Conservation (phyloP, 768 basidiomycete species). For the Rhodotorula diobovata region DNA sequence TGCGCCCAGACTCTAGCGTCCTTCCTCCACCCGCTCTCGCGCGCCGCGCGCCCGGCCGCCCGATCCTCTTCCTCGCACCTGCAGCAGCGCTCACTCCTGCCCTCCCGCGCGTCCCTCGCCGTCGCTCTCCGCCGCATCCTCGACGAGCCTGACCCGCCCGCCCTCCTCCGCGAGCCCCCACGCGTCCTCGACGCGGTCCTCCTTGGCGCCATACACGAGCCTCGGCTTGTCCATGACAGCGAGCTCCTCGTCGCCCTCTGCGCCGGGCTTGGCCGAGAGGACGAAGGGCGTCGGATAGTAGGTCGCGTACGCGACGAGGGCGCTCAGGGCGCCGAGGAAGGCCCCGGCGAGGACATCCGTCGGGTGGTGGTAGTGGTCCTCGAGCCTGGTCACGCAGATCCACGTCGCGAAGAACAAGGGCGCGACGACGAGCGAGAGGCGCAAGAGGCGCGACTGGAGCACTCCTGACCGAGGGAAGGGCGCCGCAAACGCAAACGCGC, state of each 20-base stretch:
- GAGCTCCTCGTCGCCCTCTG: not conserved
- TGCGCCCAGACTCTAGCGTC: too few relatives aligned
- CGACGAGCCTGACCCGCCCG: not conserved
- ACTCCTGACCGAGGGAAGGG: constrained; percentile 29
- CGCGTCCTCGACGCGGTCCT: not conserved
- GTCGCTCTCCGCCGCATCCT: constrained; percentile 1
- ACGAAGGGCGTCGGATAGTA: constrained; percentile 26
- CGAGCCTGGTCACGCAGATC: constrained; percentile 32
- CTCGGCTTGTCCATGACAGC: constrained; percentile 5
- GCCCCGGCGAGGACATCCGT: constrained; percentile 31
- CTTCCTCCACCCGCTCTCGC: too few relatives aligned
- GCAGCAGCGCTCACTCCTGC: too few relatives aligned
- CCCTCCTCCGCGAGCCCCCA: not conserved
- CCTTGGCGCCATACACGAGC: constrained; percentile 1
- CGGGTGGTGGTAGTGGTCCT: constrained; percentile 39
- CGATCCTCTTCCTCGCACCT: too few relatives aligned
- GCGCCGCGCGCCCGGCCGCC: too few relatives aligned
- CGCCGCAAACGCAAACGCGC: constrained; percentile 38
- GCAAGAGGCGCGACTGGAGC: constrained; percentile 37
- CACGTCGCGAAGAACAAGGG: constrained; percentile 37
- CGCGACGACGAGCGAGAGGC: constrained; percentile 29
- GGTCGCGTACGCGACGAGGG: constrained; percentile 7
- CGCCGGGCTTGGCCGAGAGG: not conserved
- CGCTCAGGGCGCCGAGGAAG: constrained; percentile 7
- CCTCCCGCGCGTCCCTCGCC: not conserved